Conservation (phyloP, 148 eudicot species). For the Chenopodium suecicum region DNA sequence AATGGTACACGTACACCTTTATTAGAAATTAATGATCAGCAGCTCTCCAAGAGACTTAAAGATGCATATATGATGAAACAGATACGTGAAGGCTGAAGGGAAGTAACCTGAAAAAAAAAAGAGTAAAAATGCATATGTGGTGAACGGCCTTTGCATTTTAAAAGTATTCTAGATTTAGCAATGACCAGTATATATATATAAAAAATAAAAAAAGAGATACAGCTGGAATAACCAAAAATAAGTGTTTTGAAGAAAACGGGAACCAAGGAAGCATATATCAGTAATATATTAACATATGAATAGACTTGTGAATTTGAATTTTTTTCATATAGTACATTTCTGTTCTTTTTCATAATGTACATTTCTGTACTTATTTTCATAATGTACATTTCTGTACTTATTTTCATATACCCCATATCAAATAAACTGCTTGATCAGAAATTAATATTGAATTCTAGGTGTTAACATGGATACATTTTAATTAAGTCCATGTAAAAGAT, state of each 20-base stretch:
- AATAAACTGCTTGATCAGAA: not conserved
- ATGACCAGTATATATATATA: not conserved
- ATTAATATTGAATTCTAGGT: not conserved
- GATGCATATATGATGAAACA: no score
- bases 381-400: not conserved
- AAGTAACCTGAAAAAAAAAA: no score
- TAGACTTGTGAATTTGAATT: not conserved
- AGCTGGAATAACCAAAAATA: not conserved
- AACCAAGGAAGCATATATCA: not conserved
- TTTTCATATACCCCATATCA: not conserved
- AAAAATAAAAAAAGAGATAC: no score
- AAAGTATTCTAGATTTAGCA: not conserved
- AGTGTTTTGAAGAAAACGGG: not conserved
- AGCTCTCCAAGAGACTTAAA: no score
- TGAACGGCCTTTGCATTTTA: not conserved
- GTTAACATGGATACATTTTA: not conserved
- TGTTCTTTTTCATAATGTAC: not conserved
- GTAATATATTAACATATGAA: not conserved
- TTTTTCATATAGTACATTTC: not conserved
- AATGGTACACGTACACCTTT: no score
- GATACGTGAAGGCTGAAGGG: no score
- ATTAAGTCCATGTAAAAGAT: not conserved
- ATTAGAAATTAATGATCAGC: no score
- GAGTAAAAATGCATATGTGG: no score
- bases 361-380: not conserved